A percentile compares a stretch with the other conserved stretches of the same genome.
Evolutionary conservation across 495 filamentous ascomycete species (phyloP).

Genomic region (Xylaria sp.): DNA sequence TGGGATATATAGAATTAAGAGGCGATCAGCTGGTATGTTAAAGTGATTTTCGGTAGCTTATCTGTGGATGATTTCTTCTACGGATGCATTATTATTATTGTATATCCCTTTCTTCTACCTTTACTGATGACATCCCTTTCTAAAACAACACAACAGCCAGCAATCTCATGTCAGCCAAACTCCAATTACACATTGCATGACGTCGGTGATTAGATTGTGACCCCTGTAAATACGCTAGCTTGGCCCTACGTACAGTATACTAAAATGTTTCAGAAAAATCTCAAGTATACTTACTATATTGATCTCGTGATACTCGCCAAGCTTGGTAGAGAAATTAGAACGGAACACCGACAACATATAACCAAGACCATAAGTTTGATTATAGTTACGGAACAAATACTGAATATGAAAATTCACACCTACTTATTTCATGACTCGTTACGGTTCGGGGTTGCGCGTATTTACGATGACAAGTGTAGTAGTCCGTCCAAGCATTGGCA

Average conservation of each 20-base stretch:
- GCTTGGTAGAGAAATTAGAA: not conserved
- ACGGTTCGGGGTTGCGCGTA: not conserved
- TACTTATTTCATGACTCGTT: not conserved
- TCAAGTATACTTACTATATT: too few relatives aligned
- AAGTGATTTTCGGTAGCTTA: too few relatives aligned
- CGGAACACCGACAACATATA: not conserved
- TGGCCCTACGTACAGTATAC: too few relatives aligned
- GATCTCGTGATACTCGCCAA: not conserved
- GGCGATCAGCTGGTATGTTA: too few relatives aligned
- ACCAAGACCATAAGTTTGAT: not conserved
- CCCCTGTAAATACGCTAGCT: too few relatives aligned
- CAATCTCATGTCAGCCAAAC: not conserved
- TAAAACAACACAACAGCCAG: not conserved
- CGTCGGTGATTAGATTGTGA: not conserved
- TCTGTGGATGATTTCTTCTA: too few relatives aligned
- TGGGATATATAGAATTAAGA: too few relatives aligned
- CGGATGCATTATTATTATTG: too few relatives aligned
- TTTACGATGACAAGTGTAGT: not conserved
- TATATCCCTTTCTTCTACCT: not conserved
- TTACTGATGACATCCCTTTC: not conserved
- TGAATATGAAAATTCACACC: not conserved
- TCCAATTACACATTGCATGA: not conserved
- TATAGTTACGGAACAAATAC: not conserved
- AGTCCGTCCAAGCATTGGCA: not conserved
- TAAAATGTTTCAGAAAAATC: too few relatives aligned